Conservation (phyloP, 129 eudicot genomes). For the Gnaphalium uliginosum region DNA sequence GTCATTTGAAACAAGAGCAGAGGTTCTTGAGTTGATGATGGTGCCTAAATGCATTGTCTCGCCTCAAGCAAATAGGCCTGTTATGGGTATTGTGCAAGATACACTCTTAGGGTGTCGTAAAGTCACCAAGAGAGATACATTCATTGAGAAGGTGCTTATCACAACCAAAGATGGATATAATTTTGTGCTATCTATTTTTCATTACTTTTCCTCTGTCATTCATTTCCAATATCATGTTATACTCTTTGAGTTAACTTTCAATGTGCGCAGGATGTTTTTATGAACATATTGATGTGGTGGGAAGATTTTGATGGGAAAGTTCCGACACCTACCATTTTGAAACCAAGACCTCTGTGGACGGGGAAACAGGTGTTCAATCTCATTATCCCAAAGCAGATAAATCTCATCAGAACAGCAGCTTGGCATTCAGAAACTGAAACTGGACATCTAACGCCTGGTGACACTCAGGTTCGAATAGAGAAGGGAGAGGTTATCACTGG, state of each 20-base stretch:
- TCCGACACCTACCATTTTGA: conserved; percentile 89
- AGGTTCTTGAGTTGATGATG: conserved; percentile 95
- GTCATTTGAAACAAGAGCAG: conserved; percentile 97
- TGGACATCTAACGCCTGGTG: conserved; percentile 87
- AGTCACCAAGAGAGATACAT: conserved; percentile 96
- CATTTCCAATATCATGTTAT: not conserved
- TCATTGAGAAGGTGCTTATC: conserved; percentile 80
- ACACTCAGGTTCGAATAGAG: conserved; percentile 91
- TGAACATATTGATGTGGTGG: conserved; percentile 99
- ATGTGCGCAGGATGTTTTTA: conserved; percentile 76
- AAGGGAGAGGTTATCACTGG: conserved; percentile 95
- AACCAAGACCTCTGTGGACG: conserved; percentile 98
- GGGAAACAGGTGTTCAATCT: conserved; percentile 97
- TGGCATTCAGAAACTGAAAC: conserved; percentile 87
- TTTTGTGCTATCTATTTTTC: not conserved
- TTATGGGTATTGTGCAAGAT: conserved; percentile 99
- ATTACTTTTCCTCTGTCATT: not conserved
- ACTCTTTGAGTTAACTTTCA: not conserved
- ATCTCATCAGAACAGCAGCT: conserved; percentile 77
- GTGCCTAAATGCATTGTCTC: conserved; percentile 98
- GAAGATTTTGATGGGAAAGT: conserved; percentile 99
- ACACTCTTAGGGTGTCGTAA: conserved; percentile 94
- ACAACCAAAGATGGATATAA: not conserved
- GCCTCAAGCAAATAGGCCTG: conserved; percentile 94
- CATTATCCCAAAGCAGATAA: conserved; percentile 92